Evolutionary conservation across 306 rosid genomes (phyloP).

Genomic region (Ochetophila trinervis): DNA sequence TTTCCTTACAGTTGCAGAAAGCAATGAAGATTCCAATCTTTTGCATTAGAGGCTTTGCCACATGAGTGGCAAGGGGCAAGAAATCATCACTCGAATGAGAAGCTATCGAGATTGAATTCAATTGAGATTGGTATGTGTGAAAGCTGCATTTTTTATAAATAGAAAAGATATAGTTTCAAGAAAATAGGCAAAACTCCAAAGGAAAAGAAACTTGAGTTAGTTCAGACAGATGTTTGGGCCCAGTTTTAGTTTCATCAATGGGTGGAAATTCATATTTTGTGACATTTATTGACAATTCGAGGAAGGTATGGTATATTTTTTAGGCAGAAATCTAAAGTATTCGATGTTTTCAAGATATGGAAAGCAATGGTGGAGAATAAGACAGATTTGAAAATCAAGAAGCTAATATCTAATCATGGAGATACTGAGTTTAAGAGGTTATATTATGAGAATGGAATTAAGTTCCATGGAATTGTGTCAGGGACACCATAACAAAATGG

Average conservation of each 20-base stretch:
- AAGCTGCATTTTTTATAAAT: too few species aligned
- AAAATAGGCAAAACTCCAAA: too few species aligned
- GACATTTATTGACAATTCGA: not conserved
- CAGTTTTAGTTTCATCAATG: not conserved
- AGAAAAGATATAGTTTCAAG: too few species aligned
- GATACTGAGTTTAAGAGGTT: not conserved
- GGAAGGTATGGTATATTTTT: not conserved
- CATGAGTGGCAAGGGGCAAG: conserved; percentile 6
- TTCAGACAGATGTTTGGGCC: not conserved
- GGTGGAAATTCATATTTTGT: not conserved
- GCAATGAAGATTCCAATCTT: too few species aligned
- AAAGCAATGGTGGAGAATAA: conserved; percentile 1
- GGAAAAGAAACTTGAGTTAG: too few species aligned
- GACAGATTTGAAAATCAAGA: not conserved
- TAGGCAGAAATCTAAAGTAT: not conserved
- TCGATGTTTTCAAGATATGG: not conserved
- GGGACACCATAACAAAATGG: too few species aligned
- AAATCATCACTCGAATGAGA: not conserved
- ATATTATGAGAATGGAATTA: not conserved
- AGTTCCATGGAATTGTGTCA: too few species aligned
- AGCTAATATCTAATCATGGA: not conserved
- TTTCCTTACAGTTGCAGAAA: too few species aligned
- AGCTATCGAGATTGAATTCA: not conserved
- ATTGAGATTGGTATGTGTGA: too few species aligned
- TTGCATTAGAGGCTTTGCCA: not conserved